Conservation (phyloP, 176 grass and related monocot genomes). For the Alloteropsis semialata region DNA sequence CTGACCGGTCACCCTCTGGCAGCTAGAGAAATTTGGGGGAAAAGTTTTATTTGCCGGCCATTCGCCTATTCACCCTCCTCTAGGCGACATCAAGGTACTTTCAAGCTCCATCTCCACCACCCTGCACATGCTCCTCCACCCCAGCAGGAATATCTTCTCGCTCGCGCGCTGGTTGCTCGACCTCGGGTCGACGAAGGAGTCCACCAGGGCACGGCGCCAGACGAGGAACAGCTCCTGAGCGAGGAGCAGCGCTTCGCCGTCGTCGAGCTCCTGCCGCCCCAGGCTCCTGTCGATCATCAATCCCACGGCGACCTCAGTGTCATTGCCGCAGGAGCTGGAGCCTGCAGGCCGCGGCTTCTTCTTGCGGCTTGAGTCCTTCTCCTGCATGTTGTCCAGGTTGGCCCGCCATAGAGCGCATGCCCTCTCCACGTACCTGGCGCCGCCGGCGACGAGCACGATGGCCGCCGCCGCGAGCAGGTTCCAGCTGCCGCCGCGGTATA, state of each 20-base stretch:
- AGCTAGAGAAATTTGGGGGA: no score
- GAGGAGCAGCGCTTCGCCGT: neutral
- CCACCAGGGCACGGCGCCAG: neutral
- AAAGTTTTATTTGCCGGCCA: no score
- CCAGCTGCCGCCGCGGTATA: neutral
- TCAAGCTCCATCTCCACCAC: conserved; percentile 39
- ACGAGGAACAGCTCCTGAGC: neutral
- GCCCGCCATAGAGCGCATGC: neutral
- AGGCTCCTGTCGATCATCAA: neutral
- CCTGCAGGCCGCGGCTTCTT: neutral
- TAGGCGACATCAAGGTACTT: no score
- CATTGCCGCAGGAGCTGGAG: no score
- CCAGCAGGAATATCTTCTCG: neutral
- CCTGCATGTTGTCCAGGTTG: neutral
- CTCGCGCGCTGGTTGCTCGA: neutral
- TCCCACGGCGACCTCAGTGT: neutral
- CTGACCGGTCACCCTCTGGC: no score
- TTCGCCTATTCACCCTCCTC: no score
- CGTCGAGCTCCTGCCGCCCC: neutral
- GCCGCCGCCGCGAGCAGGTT: neutral
- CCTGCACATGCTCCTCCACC: neutral
- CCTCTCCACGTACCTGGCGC: neutral
- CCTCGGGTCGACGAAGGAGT: neutral
- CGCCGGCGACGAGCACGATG: neutral
- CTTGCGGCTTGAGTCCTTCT: neutral